These are phyloP conservation scores for Lathyrus aphaca DNA, from an alignment of 306 rosid species.

Conservation along the genomic window DNA sequence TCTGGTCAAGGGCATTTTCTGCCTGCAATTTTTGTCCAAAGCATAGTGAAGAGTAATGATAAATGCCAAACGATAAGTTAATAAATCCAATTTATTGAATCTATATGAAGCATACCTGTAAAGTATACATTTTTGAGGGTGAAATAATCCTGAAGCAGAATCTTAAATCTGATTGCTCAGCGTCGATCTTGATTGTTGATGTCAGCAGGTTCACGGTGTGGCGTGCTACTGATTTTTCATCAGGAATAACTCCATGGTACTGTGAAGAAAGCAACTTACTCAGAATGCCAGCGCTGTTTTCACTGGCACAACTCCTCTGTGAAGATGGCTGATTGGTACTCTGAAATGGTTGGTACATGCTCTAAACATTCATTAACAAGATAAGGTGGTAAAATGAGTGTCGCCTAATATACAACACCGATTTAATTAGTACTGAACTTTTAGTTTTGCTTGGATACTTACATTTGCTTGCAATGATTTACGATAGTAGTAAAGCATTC, in stretches of 20 bases:
- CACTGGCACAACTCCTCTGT: conserved; percentile 52
- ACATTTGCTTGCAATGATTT: conserved; percentile 68
- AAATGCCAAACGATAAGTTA: conserved; percentile 9
- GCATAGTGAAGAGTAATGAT: background rate
- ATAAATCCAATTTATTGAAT: background rate
- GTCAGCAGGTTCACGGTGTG: conserved; percentile 77
- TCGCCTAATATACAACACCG: conserved; percentile 14
- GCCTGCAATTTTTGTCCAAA: conserved; percentile 57
- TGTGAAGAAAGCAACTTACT: conserved; percentile 67
- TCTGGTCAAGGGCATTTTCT: conserved; percentile 76
- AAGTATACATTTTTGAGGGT: conserved; percentile 63
- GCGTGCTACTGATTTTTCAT: conserved; percentile 65
- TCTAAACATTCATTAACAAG: conserved; percentile 39
- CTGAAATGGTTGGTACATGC: conserved; percentile 41
- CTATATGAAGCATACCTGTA: conserved; percentile 56
- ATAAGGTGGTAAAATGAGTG: conserved; percentile 29
- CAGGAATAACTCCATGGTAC: conserved; percentile 55
- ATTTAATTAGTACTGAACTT: conserved; percentile 22
- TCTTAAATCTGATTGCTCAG: conserved; percentile 78
- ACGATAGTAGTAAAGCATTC: conserved; percentile 78
- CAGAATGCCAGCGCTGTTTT: conserved; percentile 62
- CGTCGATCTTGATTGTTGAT: conserved; percentile 78
- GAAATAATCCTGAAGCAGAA: conserved; percentile 89
- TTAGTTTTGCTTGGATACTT: conserved; percentile 47
- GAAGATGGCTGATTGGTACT: conserved; percentile 49